Evolutionary conservation across 2,329 filamentous ascomycete species (phyloP).

Genomic region (Chaetomiaceae sp.): DNA sequence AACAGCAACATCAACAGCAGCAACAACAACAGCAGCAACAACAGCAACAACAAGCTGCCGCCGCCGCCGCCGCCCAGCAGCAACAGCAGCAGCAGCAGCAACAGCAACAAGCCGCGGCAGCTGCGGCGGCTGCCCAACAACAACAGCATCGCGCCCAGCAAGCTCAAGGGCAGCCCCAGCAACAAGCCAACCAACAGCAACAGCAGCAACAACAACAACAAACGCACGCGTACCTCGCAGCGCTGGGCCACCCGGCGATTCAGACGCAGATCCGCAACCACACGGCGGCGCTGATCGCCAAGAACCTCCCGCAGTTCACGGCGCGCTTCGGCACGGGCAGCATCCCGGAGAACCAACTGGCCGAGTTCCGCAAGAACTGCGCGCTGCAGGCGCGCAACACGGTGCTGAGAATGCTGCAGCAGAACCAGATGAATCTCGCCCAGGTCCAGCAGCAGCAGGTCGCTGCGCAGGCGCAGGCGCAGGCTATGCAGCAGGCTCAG

Average conservation of each 20-base stretch:
- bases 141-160: slow-evolving; percentile 11
- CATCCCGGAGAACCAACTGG: slow-evolving; percentile 43
- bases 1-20: slow-evolving; percentile 7
- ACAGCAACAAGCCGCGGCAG: slow-evolving; percentile 25
- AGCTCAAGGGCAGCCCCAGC: slow-evolving; percentile 18
- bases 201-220: slow-evolving; percentile 21
- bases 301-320: slow-evolving; percentile 33
- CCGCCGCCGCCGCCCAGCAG: slow-evolving; percentile 24
- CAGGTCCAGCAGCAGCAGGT: not conserved
- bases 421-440: not conserved
- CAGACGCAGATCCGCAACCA: slow-evolving; percentile 19
- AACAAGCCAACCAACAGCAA: slow-evolving; percentile 14
- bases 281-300: slow-evolving; percentile 33
- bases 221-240: not conserved
- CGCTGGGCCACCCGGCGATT: slow-evolving; percentile 10
- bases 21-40: slow-evolving; percentile 18
- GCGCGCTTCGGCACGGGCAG: slow-evolving; percentile 38
- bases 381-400: slow-evolving; percentile 34
- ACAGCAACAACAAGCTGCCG: slow-evolving; percentile 24
- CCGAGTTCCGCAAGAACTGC: slow-evolving; percentile 43
- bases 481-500: not conserved
- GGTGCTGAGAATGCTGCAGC: slow-evolving; percentile 30
- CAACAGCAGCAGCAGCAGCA: slow-evolving; percentile 27
- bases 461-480: not conserved
- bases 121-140: slow-evolving; percentile 29